Evolutionary conservation across 148 eudicot genomes (phyloP), one percentile per base, ranked within the genome.

Genomic region (Cornus florida): DNA sequence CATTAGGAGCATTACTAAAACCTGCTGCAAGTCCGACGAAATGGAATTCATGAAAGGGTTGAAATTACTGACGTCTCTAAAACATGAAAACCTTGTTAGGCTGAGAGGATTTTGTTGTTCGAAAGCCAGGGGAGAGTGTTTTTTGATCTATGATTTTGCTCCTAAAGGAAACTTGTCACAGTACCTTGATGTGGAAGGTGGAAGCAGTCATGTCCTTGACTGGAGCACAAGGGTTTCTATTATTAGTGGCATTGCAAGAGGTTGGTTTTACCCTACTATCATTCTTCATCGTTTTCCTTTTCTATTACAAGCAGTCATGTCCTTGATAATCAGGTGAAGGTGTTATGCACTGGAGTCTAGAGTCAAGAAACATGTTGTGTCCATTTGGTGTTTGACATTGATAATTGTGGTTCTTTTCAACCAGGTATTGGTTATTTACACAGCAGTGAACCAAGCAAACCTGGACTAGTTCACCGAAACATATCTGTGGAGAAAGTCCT

Each of bases 81-180:
- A 86, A 50, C 99, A 96, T 70, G 89, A 90, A 19, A 96, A 96
- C 57, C 89, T 96, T 73, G 99, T 91, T 16, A 82, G 68, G 31
- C 70, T 96, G 70, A 87, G 87, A 85, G 99, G 99, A 6, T 94
- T 92, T 66, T 96, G 98, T 76, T 91, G 90, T 82, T 96, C 99
- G 1, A 96, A 88, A 79, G 97, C 92, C 6, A 88, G 98, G 56
- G 99, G 99, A 7, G 99, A 96, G 76, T 91, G 98, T 82, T 96
- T 90, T 83, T 84, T 96, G 41, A 78, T 96, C 38, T 94, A 94
- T 77, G 97, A 96, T 72, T 94, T 87, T 67, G 98, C 85, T 19
- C 77, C 92, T 10, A 90, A 86, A 73, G 99, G 99, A 38, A 92
- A 83, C 67, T 81, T 96, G 56, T 84, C 90, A 1, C 83, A 71